Conservation (phyloP, 768 basidiomycete genomes). For the Pisolithus sp. region DNA sequence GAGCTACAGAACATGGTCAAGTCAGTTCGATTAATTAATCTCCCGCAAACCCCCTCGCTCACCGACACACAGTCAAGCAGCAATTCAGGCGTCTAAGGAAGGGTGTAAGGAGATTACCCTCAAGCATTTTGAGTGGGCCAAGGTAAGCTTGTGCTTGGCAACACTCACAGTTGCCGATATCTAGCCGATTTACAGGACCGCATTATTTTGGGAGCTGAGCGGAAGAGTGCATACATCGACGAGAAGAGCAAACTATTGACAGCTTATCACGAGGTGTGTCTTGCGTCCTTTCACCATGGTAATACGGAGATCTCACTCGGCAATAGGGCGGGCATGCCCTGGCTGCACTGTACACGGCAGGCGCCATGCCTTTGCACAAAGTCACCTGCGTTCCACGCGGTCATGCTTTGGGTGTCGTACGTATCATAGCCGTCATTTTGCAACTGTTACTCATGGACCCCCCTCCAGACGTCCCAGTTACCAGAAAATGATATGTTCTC, state of each 20-base stretch:
- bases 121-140: slow-evolving; percentile 97
- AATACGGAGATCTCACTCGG: slow-evolving; percentile 9
- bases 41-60: background rate
- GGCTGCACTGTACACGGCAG: slow-evolving; percentile 90
- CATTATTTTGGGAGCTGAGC: slow-evolving; percentile 95
- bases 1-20: slow-evolving; percentile 98
- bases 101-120: slow-evolving; percentile 62
- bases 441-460: slow-evolving; percentile 1
- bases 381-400: slow-evolving; percentile 97
- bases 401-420: slow-evolving; percentile 81
- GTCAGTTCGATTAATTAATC: slow-evolving; percentile 38
- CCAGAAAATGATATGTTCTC: slow-evolving; percentile 75
- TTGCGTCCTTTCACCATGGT: background rate
- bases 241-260: slow-evolving; percentile 83
- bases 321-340: slow-evolving; percentile 83
- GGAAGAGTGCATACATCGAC: slow-evolving; percentile 84
- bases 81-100: slow-evolving; percentile 90
- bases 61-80: slow-evolving; percentile 58
- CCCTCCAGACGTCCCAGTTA: slow-evolving; percentile 60
- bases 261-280: slow-evolving; percentile 87
- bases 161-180: background rate
- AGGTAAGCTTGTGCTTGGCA: slow-evolving; percentile 39
- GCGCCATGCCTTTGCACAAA: slow-evolving; percentile 95
- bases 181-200: slow-evolving; percentile 53
- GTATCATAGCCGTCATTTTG: slow-evolving; percentile 24